Conservation (phyloP, 139 green algal genomes). For the Trebouxia sp. region DNA sequence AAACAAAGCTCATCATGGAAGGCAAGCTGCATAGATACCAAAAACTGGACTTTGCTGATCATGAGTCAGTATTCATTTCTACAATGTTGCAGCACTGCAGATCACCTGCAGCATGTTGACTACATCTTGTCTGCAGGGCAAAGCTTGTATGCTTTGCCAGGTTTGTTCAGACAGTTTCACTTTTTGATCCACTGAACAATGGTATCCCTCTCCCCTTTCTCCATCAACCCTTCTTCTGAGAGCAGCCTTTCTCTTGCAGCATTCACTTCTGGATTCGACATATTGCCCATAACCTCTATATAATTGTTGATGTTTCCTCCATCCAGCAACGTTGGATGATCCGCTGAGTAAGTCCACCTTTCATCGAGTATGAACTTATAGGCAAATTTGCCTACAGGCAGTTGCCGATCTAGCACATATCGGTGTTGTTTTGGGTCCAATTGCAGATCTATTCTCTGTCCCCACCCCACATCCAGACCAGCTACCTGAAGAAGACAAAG, state of each 20-base stretch:
- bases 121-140: too few species aligned
- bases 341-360: constrained; percentile 75
- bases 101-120: too few species aligned
- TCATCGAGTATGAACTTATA: constrained; percentile 96
- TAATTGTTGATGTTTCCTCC: constrained; percentile 81
- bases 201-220: constrained; percentile 40
- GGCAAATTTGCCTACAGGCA: constrained; percentile 68
- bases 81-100: too few species aligned
- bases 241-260: constrained; percentile 48
- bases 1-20: not conserved
- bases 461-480: constrained; percentile 95
- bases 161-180: not conserved
- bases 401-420: constrained; percentile 38
- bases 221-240: constrained; percentile 43
- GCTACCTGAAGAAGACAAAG: constrained; percentile 63
- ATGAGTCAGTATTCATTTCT: too few species aligned
- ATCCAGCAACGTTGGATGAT: constrained; percentile 75
- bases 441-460: constrained; percentile 62
- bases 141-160: too few species aligned
- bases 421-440: constrained; percentile 35
- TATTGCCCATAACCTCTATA: constrained; percentile 49
- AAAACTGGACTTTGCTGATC: too few species aligned
- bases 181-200: constrained; percentile 18
- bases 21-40: too few species aligned
- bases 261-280: not conserved